Percentiles rank a stretch among this genome's conserved stretches.
Conservation (phyloP, 1,284 basidiomycete species). For the Ustilago hordei region DNA sequence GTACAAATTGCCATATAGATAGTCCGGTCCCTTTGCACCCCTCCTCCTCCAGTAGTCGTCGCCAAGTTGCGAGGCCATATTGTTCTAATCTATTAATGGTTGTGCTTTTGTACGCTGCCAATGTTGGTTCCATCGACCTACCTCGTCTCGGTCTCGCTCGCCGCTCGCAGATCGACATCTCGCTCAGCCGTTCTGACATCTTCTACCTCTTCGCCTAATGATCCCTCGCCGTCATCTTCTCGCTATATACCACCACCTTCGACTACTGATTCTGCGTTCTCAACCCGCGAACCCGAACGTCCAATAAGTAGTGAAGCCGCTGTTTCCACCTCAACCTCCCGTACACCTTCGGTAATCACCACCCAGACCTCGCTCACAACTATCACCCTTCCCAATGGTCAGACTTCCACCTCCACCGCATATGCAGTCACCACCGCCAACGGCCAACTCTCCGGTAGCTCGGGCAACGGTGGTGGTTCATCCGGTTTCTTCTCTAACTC, state of each 20-base stretch:
- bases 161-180: constrained; percentile 27
- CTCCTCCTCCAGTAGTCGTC: constrained; percentile 5
- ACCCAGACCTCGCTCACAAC: constrained; percentile 46
- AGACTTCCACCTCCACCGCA: constrained; percentile 49
- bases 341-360: constrained; percentile 35
- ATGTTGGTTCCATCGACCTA: constrained; percentile 8
- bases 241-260: constrained; percentile 1
- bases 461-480: constrained; percentile 28
- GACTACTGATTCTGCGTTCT: constrained; percentile 6
- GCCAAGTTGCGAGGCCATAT: constrained; percentile 21
- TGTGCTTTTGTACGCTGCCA: constrained; percentile 23
- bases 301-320: constrained; percentile 18
- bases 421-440: constrained; percentile 51
- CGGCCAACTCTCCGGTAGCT: constrained; percentile 33
- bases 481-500: constrained; percentile 63
- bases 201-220: constrained; percentile 24
- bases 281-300: constrained; percentile 2
- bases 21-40: not conserved
- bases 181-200: constrained; percentile 40
- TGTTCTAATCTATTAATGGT: constrained; percentile 28
- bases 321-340: constrained; percentile 32
- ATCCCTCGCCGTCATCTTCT: constrained; percentile 13
- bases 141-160: not conserved
- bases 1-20: constrained; percentile 7
- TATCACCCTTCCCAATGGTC: constrained; percentile 48